Conservation (phyloP, 2,329 filamentous ascomycete species). For the Fusarium agapanthi region DNA sequence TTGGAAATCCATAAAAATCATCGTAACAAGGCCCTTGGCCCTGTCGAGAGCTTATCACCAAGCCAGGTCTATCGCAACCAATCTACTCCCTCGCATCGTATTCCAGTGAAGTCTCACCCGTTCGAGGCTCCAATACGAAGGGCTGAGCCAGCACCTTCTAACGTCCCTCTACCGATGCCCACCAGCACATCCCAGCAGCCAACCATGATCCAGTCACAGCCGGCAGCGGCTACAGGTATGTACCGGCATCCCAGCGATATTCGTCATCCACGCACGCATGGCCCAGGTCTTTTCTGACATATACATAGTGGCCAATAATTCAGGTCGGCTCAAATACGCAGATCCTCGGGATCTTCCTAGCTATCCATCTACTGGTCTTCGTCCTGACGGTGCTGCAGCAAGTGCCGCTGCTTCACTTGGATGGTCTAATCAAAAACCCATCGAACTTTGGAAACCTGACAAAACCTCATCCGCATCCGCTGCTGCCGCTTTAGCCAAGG, state of each 20-base stretch:
- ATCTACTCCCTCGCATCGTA: not conserved
- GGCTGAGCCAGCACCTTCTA: constrained; percentile 11
- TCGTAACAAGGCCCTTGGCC: constrained; percentile 2
- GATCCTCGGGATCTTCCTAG: constrained; percentile 77
- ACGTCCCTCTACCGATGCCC: constrained; percentile 25
- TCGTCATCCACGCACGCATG: constrained; percentile 17
- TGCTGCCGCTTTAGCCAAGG: constrained; percentile 53
- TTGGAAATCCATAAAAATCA: constrained; percentile 11
- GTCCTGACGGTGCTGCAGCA: constrained; percentile 67
- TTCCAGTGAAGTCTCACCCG: constrained; percentile 10
- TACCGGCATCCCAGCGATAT: constrained; percentile 14
- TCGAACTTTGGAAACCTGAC: constrained; percentile 73
- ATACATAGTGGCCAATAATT: constrained; percentile 41
- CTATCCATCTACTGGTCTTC: constrained; percentile 73
- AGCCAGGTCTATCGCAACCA: constrained; percentile 10
- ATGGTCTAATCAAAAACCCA: constrained; percentile 72
- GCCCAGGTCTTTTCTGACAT: constrained; percentile 20
- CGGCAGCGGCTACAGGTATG: constrained; percentile 38
- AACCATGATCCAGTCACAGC: constrained; percentile 42
- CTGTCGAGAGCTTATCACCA: constrained; percentile 1
- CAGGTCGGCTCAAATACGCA: constrained; percentile 72
- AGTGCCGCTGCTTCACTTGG: constrained; percentile 79
- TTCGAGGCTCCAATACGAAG: constrained; percentile 30
- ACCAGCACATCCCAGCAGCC: constrained; percentile 34
- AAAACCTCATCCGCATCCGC: constrained; percentile 60